These are phyloP conservation scores for Salix viminalis DNA, from an alignment of 345 rosid genomes.

Conservation along the genomic window DNA sequence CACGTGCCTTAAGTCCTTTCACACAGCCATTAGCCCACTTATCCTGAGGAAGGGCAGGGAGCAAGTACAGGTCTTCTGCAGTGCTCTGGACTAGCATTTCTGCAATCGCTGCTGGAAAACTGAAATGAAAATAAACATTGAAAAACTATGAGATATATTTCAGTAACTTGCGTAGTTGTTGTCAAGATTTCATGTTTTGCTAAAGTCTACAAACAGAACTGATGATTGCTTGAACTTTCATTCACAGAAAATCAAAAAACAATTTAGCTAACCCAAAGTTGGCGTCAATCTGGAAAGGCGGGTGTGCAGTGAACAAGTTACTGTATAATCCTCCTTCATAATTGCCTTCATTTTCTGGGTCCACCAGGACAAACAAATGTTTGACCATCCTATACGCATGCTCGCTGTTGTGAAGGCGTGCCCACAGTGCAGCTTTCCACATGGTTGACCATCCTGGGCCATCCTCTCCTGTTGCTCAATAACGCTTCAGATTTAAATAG, in stretches of 20 bases:
- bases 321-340: constrained; percentile 81
- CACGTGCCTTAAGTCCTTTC: constrained; percentile 75
- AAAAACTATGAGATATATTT: background rate
- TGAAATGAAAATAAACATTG: constrained; percentile 16
- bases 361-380: constrained; percentile 65
- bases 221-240: background rate
- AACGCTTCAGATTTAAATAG: background rate
- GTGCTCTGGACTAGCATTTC: constrained; percentile 94
- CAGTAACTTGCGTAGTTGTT: background rate
- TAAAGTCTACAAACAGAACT: background rate
- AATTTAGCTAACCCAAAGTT: constrained; percentile 71
- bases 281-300: constrained; percentile 98
- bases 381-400: constrained; percentile 72
- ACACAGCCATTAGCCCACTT: constrained; percentile 73
- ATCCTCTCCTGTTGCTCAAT: constrained; percentile 63
- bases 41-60: constrained; percentile 77
- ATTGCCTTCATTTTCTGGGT: constrained; percentile 55
- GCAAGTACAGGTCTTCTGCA: constrained; percentile 55
- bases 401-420: constrained; percentile 66
- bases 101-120: constrained; percentile 68
- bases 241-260: background rate
- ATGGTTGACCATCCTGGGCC: constrained; percentile 97
- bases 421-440: constrained; percentile 92
- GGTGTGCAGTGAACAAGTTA: constrained; percentile 89
- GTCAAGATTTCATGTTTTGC: background rate